A percentile compares a stretch with the other conserved stretches of the same genome.
Evolutionary conservation across 2,329 filamentous ascomycete species (phyloP).

Genomic region (Cercospora janseana): DNA sequence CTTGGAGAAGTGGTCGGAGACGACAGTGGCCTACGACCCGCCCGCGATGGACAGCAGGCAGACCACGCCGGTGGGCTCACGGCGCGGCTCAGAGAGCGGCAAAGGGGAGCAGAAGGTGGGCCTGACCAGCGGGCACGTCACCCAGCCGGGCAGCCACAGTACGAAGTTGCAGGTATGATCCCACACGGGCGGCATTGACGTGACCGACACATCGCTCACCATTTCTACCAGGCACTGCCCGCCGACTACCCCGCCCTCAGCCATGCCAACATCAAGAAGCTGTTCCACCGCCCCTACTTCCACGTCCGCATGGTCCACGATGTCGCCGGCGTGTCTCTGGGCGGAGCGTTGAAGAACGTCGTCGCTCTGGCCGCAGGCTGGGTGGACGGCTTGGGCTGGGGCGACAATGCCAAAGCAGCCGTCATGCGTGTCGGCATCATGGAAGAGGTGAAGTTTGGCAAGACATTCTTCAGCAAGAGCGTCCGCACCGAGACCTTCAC

Average conservation of each 20-base stretch:
- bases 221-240: slow-evolving; percentile 58
- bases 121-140: slow-evolving; percentile 25
- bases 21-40: slow-evolving; percentile 93
- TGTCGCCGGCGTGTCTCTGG: slow-evolving; percentile 93
- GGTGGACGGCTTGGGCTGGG: slow-evolving; percentile 93
- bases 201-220: neutral
- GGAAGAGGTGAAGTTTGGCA: slow-evolving; percentile 95
- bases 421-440: slow-evolving; percentile 94
- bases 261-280: slow-evolving; percentile 74
- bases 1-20: slow-evolving; percentile 93
- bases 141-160: slow-evolving; percentile 58
- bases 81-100: slow-evolving; percentile 37
- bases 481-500: slow-evolving; percentile 85
- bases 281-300: slow-evolving; percentile 97
- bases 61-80: slow-evolving; percentile 59
- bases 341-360: slow-evolving; percentile 94
- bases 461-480: slow-evolving; percentile 84
- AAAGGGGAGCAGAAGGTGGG: slow-evolving; percentile 17
- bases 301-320: slow-evolving; percentile 91
- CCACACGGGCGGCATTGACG: neutral
- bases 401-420: slow-evolving; percentile 97
- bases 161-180: slow-evolving; percentile 7
- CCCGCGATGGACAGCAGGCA: slow-evolving; percentile 81
- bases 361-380: slow-evolving; percentile 92
- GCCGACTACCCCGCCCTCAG: slow-evolving; percentile 81